Evolutionary conservation across 306 rosid genomes (phyloP).

Genomic region (Cyamopsis tetragonoloba): DNA sequence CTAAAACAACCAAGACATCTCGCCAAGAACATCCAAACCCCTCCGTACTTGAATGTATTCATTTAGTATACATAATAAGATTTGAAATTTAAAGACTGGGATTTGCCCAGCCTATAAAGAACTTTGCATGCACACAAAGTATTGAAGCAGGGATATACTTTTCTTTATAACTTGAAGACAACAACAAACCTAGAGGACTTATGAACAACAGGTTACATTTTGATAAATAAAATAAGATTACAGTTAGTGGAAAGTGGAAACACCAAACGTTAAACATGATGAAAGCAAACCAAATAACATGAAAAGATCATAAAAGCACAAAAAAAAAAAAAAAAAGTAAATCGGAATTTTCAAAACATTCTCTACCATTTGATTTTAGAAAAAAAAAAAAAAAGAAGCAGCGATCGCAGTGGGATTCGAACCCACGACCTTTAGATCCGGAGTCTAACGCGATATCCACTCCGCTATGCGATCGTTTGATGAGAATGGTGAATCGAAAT

Average conservation of each 20-base stretch:
- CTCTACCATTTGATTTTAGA: no score
- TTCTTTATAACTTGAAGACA: background rate
- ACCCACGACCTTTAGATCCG: conserved; percentile 99
- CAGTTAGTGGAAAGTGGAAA: no score
- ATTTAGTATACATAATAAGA: background rate
- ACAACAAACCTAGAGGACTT: background rate
- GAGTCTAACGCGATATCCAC: conserved; percentile 99
- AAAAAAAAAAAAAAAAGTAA: background rate
- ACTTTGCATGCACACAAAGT: background rate
- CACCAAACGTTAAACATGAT: background rate
- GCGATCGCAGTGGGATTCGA: conserved; percentile 97
- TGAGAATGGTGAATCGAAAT: background rate
- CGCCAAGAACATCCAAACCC: background rate
- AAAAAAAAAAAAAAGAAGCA: background rate
- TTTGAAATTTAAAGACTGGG: background rate
- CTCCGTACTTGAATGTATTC: background rate
- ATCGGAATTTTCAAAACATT: background rate
- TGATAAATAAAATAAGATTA: background rate
- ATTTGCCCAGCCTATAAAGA: background rate
- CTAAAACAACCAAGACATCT: no score
- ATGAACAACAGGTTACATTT: no score
- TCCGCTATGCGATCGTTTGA: conserved; percentile 87
- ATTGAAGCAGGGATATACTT: background rate
- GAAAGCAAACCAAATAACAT: background rate
- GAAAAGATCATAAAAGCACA: no score